Percentiles rank a stretch among this genome's conserved stretches.
Conservation (phyloP, 2,329 filamentous ascomycete genomes). For the Aspergillus pseudoviridinutans region DNA sequence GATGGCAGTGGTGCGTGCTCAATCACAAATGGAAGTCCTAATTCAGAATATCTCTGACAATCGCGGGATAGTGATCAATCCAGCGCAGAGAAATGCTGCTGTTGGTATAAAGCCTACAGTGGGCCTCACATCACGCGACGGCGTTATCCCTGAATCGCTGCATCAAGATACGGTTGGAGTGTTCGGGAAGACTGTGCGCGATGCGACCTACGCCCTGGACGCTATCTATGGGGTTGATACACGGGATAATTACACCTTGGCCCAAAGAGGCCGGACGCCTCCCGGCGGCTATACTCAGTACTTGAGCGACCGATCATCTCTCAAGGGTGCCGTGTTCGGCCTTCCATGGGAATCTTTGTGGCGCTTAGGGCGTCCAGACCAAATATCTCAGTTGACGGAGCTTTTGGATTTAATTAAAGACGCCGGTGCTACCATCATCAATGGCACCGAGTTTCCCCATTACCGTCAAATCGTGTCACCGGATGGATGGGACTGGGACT, state of each 20-base stretch:
- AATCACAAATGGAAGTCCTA: background rate
- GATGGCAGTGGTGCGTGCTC: constrained; percentile 55
- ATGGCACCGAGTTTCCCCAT: constrained; percentile 64
- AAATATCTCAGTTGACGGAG: constrained; percentile 51
- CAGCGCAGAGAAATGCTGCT: constrained; percentile 64
- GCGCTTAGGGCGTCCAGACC: constrained; percentile 55
- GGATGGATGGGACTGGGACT: constrained; percentile 72
- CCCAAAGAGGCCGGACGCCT: constrained; percentile 54
- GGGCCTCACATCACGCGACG: constrained; percentile 62
- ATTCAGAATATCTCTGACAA: background rate
- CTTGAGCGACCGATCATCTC: constrained; percentile 50
- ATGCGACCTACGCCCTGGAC: constrained; percentile 63
- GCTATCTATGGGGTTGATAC: constrained; percentile 63
- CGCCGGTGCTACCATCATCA: constrained; percentile 65
- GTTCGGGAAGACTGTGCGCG: constrained; percentile 65
- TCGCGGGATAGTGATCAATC: constrained; percentile 56
- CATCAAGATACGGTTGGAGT: constrained; percentile 67
- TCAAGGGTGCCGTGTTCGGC: constrained; percentile 63
- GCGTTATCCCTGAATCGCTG: constrained; percentile 61
- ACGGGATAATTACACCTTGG: constrained; percentile 63
- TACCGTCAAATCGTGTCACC: constrained; percentile 60
- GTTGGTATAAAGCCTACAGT: constrained; percentile 76
- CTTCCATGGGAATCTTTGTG: constrained; percentile 71
- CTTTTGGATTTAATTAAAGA: constrained; percentile 52
- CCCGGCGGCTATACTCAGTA: constrained; percentile 54